Evolutionary conservation across 257 asterid species (phyloP).

Genomic region (Lantana camara): DNA sequence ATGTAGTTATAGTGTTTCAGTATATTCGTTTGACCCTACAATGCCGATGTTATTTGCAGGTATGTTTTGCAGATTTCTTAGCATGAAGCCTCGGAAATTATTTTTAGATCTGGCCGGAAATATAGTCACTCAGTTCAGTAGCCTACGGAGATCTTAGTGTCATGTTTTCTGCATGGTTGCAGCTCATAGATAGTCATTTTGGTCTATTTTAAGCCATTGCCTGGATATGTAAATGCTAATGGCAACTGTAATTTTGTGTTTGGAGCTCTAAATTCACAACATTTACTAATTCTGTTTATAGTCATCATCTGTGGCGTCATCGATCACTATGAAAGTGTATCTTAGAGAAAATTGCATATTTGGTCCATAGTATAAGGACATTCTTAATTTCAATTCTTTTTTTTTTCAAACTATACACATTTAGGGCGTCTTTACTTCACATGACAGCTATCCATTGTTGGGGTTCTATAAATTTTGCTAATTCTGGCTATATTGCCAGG

Average conservation of each 20-base stretch:
- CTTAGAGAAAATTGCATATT: too few relatives aligned
- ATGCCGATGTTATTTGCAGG: conserved; percentile 27
- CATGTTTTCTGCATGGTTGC: not conserved
- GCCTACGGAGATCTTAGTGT: not conserved
- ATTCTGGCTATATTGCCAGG: too few relatives aligned
- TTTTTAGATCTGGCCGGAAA: conserved; percentile 7
- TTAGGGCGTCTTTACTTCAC: too few relatives aligned
- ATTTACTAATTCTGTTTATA: not conserved
- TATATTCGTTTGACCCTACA: conserved; percentile 6
- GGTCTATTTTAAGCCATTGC: not conserved
- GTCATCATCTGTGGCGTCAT: not conserved
- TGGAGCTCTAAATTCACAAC: conserved; percentile 1
- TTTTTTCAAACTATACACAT: too few relatives aligned
- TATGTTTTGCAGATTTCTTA: conserved; percentile 20
- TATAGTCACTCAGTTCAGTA: not conserved
- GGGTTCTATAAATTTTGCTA: too few relatives aligned
- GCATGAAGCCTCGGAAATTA: conserved; percentile 11
- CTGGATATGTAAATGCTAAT: conserved; percentile 7
- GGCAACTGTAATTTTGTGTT: conserved; percentile 8
- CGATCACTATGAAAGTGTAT: too few relatives aligned
- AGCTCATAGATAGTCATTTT: conserved; percentile 13
- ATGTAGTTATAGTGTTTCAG: not conserved
- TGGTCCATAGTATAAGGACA: too few relatives aligned
- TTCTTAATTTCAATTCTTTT: too few relatives aligned
- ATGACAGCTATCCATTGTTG: too few relatives aligned